Evolutionary conservation across 1,139 yeast species (phyloP).

Genomic region (Protomyces arabidopsidicola): DNA sequence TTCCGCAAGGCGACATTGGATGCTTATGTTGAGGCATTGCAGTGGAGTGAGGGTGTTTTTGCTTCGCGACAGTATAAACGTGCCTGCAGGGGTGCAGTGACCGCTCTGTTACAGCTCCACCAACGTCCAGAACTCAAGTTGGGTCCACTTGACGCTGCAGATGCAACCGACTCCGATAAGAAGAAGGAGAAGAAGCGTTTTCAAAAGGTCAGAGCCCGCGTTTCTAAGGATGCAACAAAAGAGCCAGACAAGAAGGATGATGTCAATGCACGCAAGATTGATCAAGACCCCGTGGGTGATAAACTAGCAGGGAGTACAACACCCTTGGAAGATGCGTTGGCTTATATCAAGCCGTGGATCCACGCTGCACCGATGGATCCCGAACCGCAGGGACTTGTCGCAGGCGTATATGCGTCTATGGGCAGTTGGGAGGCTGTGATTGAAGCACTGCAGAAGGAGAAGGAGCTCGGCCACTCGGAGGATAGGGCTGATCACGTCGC

Average conservation of each 20-base stretch:
- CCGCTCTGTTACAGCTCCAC: conserved; percentile 51
- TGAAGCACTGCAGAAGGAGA: conserved; percentile 43
- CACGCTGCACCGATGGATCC: conserved; percentile 39
- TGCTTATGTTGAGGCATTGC: conserved; percentile 66
- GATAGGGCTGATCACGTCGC: background rate
- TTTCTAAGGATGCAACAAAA: conserved; percentile 30
- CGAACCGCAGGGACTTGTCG: conserved; percentile 45
- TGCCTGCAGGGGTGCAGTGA: conserved; percentile 62
- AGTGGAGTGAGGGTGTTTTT: conserved; percentile 76
- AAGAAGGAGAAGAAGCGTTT: conserved; percentile 43
- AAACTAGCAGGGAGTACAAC: conserved; percentile 39
- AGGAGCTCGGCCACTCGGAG: background rate
- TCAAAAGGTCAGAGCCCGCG: conserved; percentile 35
- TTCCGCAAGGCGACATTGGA: conserved; percentile 87
- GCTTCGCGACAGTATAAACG: conserved; percentile 66
- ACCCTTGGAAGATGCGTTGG: conserved; percentile 44
- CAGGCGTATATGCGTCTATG: conserved; percentile 42
- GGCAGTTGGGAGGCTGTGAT: conserved; percentile 49
- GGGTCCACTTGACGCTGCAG: conserved; percentile 26
- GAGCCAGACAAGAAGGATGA: conserved; percentile 34
- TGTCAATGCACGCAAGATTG: conserved; percentile 37
- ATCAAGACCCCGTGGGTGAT: conserved; percentile 48
- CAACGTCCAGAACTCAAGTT: conserved; percentile 33
- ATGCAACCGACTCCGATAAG: conserved; percentile 34
- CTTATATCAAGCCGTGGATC: conserved; percentile 42